Evolutionary conservation across 805 yeast species (phyloP).

Genomic region (Yarrowia sp.): DNA sequence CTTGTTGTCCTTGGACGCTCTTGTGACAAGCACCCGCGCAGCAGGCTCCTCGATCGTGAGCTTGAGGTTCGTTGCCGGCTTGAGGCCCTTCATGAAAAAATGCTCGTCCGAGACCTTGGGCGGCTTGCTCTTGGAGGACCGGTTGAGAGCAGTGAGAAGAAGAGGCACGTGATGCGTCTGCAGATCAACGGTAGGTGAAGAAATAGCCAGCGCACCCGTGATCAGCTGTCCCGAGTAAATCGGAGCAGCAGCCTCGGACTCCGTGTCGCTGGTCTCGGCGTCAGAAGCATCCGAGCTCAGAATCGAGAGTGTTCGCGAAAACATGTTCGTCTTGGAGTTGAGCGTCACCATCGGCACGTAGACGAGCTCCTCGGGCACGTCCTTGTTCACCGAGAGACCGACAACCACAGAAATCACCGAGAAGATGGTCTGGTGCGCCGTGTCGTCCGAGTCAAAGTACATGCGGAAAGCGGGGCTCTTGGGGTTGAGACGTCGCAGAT

Average conservation of each 20-base stretch:
- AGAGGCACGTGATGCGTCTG: conserved; percentile 40
- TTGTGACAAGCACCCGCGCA: conserved; percentile 35
- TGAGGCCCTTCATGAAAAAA: conserved; percentile 29
- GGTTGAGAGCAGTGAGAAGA: conserved; percentile 32
- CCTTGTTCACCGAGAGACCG: conserved; percentile 37
- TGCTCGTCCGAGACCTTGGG: background rate
- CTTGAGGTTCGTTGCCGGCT: conserved; percentile 36
- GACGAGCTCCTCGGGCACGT: conserved; percentile 38
- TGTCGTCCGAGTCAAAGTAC: conserved; percentile 37
- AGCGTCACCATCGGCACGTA: conserved; percentile 42
- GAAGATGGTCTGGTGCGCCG: conserved; percentile 44
- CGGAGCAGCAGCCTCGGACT: background rate
- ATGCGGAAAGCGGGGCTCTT: conserved; percentile 43
- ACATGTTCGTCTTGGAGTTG: conserved; percentile 40
- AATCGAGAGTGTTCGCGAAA: conserved; percentile 39
- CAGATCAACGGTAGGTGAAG: conserved; percentile 43
- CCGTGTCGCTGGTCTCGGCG: background rate
- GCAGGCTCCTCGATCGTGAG: conserved; percentile 40
- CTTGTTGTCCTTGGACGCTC: conserved; percentile 27
- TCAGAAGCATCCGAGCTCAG: conserved; percentile 32
- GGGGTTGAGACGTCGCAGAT: conserved; percentile 42
- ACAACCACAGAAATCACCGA: conserved; percentile 39
- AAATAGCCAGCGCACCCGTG: conserved; percentile 38
- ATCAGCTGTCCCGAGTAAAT: conserved; percentile 32
- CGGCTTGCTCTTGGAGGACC: conserved; percentile 21